Percentiles rank a stretch among this genome's conserved stretches.
Evolutionary conservation across 2,329 filamentous ascomycete species (phyloP).

Genomic region (Xenoacremonium recifei): DNA sequence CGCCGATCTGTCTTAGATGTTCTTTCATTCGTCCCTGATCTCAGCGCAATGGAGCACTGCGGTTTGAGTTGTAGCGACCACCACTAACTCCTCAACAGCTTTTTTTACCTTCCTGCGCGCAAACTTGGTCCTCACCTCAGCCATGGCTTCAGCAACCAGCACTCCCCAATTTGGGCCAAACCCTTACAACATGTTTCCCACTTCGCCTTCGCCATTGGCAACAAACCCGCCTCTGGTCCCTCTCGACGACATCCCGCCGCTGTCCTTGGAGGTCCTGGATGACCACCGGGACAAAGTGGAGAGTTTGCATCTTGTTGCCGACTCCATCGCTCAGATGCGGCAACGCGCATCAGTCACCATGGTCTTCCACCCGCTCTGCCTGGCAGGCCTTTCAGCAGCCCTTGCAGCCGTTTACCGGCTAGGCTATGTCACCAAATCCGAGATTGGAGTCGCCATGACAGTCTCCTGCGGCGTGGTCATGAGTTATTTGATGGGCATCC

Average conservation of each 20-base stretch:
- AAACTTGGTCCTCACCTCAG: slow-evolving; percentile 69
- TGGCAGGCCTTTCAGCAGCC: slow-evolving; percentile 45
- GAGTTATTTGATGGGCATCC: slow-evolving; percentile 60
- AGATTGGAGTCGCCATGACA: slow-evolving; percentile 55
- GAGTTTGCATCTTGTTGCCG: slow-evolving; percentile 72
- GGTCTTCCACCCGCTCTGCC: slow-evolving; percentile 59
- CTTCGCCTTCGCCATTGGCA: slow-evolving; percentile 58
- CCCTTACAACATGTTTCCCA: slow-evolving; percentile 35
- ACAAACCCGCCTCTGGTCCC: slow-evolving; percentile 38
- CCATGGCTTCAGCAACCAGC: slow-evolving; percentile 61
- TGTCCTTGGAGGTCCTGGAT: slow-evolving; percentile 59
- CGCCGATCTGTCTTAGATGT: too few relatives aligned
- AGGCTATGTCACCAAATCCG: slow-evolving; percentile 43
- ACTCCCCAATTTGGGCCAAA: slow-evolving; percentile 61
- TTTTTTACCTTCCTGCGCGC: slow-evolving; percentile 82
- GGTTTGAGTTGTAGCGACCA: too few relatives aligned
- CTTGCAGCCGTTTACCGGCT: slow-evolving; percentile 47
- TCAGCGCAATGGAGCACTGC: too few relatives aligned
- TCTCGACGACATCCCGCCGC: slow-evolving; percentile 53
- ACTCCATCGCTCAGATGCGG: slow-evolving; percentile 80
- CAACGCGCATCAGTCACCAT: slow-evolving; percentile 63
- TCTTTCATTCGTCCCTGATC: too few relatives aligned
- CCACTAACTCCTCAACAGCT: slow-evolving; percentile 47
- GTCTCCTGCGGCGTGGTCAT: slow-evolving; percentile 62
- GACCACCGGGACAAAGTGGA: slow-evolving; percentile 60